Conservation (phyloP, 331 rosid species). For the Stylosanthes scabra region DNA sequence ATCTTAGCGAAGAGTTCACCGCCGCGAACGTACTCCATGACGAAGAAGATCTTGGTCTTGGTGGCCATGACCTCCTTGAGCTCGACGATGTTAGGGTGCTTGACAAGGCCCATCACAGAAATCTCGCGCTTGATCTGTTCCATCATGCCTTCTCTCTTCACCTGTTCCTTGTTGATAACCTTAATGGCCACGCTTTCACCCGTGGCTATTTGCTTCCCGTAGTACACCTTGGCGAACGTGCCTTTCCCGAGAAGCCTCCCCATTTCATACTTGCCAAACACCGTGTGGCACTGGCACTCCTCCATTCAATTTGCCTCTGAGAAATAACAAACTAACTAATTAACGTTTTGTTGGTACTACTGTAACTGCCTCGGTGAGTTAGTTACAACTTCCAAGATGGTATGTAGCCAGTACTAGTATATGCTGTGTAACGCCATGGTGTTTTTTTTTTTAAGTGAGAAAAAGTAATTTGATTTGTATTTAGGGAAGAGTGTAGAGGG, state of each 20-base stretch:
- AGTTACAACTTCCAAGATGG: no score
- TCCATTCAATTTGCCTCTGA: slow-evolving; percentile 39
- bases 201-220: slow-evolving; percentile 54
- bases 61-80: slow-evolving; percentile 83
- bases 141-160: slow-evolving; percentile 68
- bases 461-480: not conserved
- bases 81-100: slow-evolving; percentile 75
- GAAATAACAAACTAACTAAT: not conserved
- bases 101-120: slow-evolving; percentile 66
- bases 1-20: slow-evolving; percentile 86
- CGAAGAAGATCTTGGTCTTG: slow-evolving; percentile 71
- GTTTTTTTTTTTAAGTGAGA: not conserved
- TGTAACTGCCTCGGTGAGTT: no score
- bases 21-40: slow-evolving; percentile 79
- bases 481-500: not conserved
- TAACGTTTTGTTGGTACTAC: not conserved
- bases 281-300: slow-evolving; percentile 47
- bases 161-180: slow-evolving; percentile 68
- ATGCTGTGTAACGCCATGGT: slow-evolving; percentile 1
- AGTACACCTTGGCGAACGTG: slow-evolving; percentile 82
- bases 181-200: slow-evolving; percentile 82
- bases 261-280: slow-evolving; percentile 72
- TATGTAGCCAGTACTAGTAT: not conserved
- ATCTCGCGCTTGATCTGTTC: slow-evolving; percentile 86
- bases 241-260: slow-evolving; percentile 81